These are phyloP conservation scores for Colletotrichum musicola DNA, from an alignment of 2,329 filamentous ascomycete genomes.

Conservation along the genomic window DNA sequence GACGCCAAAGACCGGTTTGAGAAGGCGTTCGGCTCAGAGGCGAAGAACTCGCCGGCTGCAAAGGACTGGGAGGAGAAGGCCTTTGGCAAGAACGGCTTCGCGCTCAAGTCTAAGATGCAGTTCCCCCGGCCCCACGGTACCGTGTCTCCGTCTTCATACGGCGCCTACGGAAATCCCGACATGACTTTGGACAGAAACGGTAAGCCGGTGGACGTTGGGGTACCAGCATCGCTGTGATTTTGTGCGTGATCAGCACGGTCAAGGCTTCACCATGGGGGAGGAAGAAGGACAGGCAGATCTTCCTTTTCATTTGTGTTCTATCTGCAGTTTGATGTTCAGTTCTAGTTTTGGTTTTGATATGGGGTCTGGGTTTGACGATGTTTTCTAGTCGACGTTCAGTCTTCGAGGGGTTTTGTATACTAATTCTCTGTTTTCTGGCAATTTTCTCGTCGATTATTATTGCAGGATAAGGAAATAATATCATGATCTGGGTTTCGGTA, in stretches of 20 bases:
- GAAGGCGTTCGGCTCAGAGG: neutral
- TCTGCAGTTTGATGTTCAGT: too few species aligned
- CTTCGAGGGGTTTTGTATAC: too few species aligned
- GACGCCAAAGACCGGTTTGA: neutral
- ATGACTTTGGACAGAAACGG: constrained; percentile 8
- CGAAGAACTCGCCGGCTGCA: neutral
- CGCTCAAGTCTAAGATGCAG: neutral
- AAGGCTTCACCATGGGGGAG: neutral
- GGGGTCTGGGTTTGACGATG: too few species aligned
- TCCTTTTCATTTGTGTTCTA: neutral
- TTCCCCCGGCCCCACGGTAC: neutral
- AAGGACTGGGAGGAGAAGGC: constrained; percentile 3
- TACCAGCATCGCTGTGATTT: neutral
- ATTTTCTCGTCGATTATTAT: too few species aligned
- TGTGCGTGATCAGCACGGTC: neutral
- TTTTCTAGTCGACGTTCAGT: too few species aligned
- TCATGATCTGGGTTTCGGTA: too few species aligned
- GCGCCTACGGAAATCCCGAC: neutral
- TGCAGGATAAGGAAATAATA: too few species aligned
- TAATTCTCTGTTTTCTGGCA: too few species aligned
- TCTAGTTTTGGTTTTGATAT: too few species aligned
- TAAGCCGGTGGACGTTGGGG: neutral
- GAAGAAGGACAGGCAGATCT: too few species aligned
- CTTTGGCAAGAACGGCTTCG: constrained; percentile 3
- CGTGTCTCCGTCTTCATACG: neutral